phyloP scores from a whole-genome alignment of 805 yeast species.

The Kuraishia piskuri region DNA sequence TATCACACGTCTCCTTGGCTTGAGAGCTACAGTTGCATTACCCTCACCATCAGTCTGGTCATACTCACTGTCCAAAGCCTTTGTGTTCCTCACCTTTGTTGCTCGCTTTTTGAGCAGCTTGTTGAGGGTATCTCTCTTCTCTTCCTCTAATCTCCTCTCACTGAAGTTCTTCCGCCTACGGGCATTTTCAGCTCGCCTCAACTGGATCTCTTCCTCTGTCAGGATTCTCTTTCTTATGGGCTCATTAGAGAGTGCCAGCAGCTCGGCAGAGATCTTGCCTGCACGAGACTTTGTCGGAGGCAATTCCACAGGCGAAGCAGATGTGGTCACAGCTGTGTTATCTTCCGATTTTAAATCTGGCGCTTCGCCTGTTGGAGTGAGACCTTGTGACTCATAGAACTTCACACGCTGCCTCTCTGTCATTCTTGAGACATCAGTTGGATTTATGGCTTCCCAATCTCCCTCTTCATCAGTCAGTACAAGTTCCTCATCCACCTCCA shows the following conservation, averaged over 20 bases:
- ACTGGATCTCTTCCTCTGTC: conserved; percentile 77
- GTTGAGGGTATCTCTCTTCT: conserved; percentile 85
- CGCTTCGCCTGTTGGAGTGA: conserved; percentile 6
- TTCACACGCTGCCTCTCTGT: conserved; percentile 50
- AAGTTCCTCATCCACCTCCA: conserved; percentile 13
- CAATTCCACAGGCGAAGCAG: not conserved
- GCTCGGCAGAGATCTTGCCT: conserved; percentile 13
- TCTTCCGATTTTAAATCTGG: conserved; percentile 4
- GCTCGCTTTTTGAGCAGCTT: conserved; percentile 81
- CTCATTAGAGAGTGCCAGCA: conserved; percentile 29
- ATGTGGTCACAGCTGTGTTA: not conserved
- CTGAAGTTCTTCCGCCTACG: conserved; percentile 80
- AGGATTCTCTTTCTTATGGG: conserved; percentile 43
- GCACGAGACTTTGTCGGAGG: not conserved
- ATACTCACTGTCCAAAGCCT: conserved; percentile 11
- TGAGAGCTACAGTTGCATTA: not conserved
- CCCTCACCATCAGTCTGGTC: not conserved
- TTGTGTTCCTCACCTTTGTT: conserved; percentile 46
- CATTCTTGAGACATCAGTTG: conserved; percentile 37
- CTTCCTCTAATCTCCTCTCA: conserved; percentile 80
- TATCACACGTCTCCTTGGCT: conserved; percentile 30
- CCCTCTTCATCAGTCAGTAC: conserved; percentile 23
- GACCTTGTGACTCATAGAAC: conserved; percentile 24
- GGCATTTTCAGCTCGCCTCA: conserved; percentile 80
- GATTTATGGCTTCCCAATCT: conserved; percentile 31